These are phyloP conservation scores for Lanmaoa rubissima DNA, from an alignment of 768 basidiomycete genomes.

Conservation along the genomic window DNA sequence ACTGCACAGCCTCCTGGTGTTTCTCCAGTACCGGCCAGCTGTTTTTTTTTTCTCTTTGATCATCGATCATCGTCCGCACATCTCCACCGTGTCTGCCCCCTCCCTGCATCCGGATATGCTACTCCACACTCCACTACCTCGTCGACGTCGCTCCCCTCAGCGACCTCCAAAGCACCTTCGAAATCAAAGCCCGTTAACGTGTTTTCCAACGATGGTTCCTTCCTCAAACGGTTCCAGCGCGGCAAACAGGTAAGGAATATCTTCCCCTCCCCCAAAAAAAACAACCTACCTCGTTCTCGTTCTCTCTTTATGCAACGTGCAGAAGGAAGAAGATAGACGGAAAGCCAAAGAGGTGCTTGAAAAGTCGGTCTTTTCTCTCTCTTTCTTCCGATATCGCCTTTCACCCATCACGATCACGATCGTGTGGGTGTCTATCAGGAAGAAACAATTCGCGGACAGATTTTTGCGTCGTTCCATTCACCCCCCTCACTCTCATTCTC, in stretches of 20 bases:
- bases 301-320: not conserved
- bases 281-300: not conserved
- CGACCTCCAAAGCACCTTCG: slow-evolving; percentile 16
- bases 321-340: slow-evolving; percentile 61
- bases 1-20: no score
- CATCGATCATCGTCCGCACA: no score
- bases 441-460: slow-evolving; percentile 57
- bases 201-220: slow-evolving; percentile 70
- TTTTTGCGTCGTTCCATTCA: slow-evolving; percentile 44
- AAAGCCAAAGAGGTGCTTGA: slow-evolving; percentile 50
- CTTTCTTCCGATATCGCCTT: not conserved
- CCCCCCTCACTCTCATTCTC: not conserved
- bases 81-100: slow-evolving; percentile 12
- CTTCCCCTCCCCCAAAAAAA: slow-evolving; percentile 11
- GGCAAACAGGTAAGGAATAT: slow-evolving; percentile 36
- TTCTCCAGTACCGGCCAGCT: no score
- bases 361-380: slow-evolving; percentile 39
- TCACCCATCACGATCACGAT: not conserved
- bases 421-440: slow-evolving; percentile 36
- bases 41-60: no score
- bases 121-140: not conserved
- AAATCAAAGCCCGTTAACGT: slow-evolving; percentile 54
- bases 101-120: not conserved
- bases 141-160: not conserved
- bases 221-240: slow-evolving; percentile 46